Percentiles rank a stretch among this genome's conserved stretches.
Evolutionary conservation across 2,329 filamentous ascomycete species (phyloP).

Genomic region (Zymoseptoria pseudotritici): DNA sequence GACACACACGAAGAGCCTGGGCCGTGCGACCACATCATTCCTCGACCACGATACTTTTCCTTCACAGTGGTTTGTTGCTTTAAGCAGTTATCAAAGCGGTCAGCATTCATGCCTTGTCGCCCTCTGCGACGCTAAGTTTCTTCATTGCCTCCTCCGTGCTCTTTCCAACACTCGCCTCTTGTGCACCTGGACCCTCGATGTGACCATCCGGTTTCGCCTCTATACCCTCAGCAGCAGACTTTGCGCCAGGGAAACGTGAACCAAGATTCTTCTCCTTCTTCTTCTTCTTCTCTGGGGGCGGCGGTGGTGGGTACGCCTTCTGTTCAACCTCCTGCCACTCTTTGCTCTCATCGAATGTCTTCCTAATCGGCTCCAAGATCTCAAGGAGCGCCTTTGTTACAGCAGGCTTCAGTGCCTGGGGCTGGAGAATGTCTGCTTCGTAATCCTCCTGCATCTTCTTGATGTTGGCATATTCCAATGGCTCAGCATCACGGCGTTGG

Average conservation of each 20-base stretch:
- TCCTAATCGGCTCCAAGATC: slow-evolving; percentile 70
- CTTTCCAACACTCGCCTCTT: slow-evolving; percentile 35
- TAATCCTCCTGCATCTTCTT: slow-evolving; percentile 74
- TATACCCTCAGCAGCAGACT: slow-evolving; percentile 24
- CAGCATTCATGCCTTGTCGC: slow-evolving; percentile 5
- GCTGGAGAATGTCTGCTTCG: slow-evolving; percentile 57
- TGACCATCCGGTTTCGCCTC: slow-evolving; percentile 41
- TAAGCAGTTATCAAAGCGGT: not conserved
- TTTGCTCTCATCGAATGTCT: slow-evolving; percentile 58
- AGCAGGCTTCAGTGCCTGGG: slow-evolving; percentile 81
- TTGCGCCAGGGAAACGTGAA: slow-evolving; percentile 51
- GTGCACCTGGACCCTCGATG: slow-evolving; percentile 37
- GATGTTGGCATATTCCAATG: slow-evolving; percentile 72
- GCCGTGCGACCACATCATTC: no score
- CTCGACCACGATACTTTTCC: no score
- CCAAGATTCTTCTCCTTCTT: slow-evolving; percentile 69
- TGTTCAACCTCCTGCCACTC: slow-evolving; percentile 75
- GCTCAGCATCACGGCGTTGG: slow-evolving; percentile 57
- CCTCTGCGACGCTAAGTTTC: slow-evolving; percentile 23
- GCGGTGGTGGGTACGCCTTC: slow-evolving; percentile 72
- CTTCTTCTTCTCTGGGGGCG: slow-evolving; percentile 58
- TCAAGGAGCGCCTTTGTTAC: slow-evolving; percentile 65
- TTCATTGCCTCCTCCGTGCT: slow-evolving; percentile 35
- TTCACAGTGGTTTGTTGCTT: no score
- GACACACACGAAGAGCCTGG: no score